Conservation (phyloP, 2,329 filamentous ascomycete species). For the Calonectria pseudoturangicola region DNA sequence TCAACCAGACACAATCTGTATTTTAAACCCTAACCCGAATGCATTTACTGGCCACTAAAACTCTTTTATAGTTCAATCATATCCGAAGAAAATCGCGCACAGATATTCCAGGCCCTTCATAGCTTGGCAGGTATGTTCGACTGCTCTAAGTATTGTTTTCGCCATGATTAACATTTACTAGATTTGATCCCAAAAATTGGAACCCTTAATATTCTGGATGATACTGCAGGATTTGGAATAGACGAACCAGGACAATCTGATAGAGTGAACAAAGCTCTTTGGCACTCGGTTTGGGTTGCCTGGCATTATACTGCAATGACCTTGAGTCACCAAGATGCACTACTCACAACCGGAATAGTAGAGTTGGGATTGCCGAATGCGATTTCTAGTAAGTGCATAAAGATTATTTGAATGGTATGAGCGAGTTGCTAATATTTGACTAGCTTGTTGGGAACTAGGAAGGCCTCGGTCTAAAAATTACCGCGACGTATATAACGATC, state of each 20-base stretch:
- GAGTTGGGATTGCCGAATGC: constrained; percentile 34
- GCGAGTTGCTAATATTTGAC: background rate
- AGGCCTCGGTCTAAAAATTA: constrained; percentile 39
- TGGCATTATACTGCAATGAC: constrained; percentile 42
- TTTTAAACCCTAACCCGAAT: too few relatives aligned
- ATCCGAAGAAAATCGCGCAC: constrained; percentile 38
- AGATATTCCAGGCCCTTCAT: constrained; percentile 38
- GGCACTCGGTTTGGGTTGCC: constrained; percentile 39
- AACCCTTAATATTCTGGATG: constrained; percentile 31
- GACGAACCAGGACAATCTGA: constrained; percentile 15
- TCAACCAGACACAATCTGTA: constrained; percentile 37
- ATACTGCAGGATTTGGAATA: constrained; percentile 28
- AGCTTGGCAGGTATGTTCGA: constrained; percentile 28
- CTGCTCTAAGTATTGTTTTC: rapidly evolving
- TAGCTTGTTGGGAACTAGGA: constrained; percentile 39
- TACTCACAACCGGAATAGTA: constrained; percentile 38
- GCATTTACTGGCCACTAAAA: background rate
- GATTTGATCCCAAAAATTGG: constrained; percentile 38
- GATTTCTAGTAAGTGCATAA: constrained; percentile 27
- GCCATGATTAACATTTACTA: background rate
- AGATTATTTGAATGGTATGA: background rate
- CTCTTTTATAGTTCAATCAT: constrained; percentile 22
- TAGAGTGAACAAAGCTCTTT: constrained; percentile 29
- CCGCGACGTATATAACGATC: constrained; percentile 36
- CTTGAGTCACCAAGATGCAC: constrained; percentile 38